Base-by-base conservation (phyloP, 2,329 filamentous ascomycete genomes). In the Rugonectria rugulosa region DNA sequence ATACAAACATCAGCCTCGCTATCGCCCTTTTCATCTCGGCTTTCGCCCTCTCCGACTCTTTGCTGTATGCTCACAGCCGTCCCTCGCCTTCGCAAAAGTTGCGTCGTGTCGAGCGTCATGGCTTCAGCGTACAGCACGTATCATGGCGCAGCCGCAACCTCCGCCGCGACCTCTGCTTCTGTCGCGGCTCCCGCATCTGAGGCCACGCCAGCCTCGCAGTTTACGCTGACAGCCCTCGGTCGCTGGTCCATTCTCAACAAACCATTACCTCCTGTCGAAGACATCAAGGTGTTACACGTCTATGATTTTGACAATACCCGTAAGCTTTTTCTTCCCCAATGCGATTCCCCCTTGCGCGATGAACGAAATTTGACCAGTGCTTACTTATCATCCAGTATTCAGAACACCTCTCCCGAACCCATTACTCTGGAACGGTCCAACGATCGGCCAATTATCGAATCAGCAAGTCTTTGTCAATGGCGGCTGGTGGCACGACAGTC, bases 281-380 rank as follows among this genome's bases (percentile, higher is more conserved):
- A 85, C 51, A 88, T 98, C 74, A 91, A 86, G 71, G 78, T 86
- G 8, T 86, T 99, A 47, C 94, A 98, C 71, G 84, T 99, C 64
- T 98, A 98, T 77, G 95, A 99, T 74, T 99, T 98, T 73, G 95
- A 99, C 75, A 98, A 99, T 70, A 98, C 94, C 31, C 78, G 91
- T 94, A 79, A 72, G 88, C 61, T 36, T 17, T 27, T 12, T 17
- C 19, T 32, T 21, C 12, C 27, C 17, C 29, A 7, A 38, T 21
- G 10, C 26, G 40, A 29, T 20, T 20, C 45, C 9, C 12, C 17
- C 10, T 19, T 19, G 19, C n/a, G 9, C 12, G 12, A 9, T 32
- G 6, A 14, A 32, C 20, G 26, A 19, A 20, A 27, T 29, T n/a
- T 24, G 6, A 32, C 21, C 57, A 23, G 27, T 45, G 15, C 32